Evolutionary conservation across 164 flowering plant genomes (phyloP), one percentile per base, ranked within the genome.

Genomic region (Kalanchoe fedtschenkoi): DNA sequence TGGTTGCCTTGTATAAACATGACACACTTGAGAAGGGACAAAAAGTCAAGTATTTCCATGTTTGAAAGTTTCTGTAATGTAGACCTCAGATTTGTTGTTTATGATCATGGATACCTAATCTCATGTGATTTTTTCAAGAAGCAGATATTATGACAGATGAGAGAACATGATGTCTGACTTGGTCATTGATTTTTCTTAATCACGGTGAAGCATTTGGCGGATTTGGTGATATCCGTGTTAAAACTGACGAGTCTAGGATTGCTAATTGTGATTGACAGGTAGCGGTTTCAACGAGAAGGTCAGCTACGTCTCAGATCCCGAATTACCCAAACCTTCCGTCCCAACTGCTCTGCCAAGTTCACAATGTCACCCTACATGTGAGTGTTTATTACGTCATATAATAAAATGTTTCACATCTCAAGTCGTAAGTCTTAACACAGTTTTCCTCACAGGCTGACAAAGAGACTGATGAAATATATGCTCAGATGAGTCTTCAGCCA

Each of bases 401-500:
- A 24, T 3, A 14, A 1, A 13, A 26, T 5, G 4, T 51, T 26
- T 51, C 17, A 24, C 32, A 26, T 19, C 56, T 26, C 13, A 51
- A 51, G 9, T 8, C 13, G 32, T 58, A 44, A 57, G 15, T 19
- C 61, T n/a, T n/a, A n/a, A n/a, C n/a, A n/a, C n/a, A n/a, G n/a
- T n/a, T n/a, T n/a, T 58, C 66, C 35, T 65, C 32, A 57, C 60
- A 95, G 99, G 96, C 92, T 33, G 99, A 95, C 70, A 91, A 80
- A 69, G 99, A 95, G 7, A 89, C 96, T 0, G 99, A 95, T 73
- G 99, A 95, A 74, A 83, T 95, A 53, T 95, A 77, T 77, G 95
- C 99, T 5, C 99, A 95, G 72, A 91, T 95, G 96, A 87, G 90
- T 74, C 97, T 95, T 69, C 97, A 86, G 72, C 95, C 97, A 2